Conservation (phyloP, 768 basidiomycete species). For the Rhizopogon roseolus region DNA sequence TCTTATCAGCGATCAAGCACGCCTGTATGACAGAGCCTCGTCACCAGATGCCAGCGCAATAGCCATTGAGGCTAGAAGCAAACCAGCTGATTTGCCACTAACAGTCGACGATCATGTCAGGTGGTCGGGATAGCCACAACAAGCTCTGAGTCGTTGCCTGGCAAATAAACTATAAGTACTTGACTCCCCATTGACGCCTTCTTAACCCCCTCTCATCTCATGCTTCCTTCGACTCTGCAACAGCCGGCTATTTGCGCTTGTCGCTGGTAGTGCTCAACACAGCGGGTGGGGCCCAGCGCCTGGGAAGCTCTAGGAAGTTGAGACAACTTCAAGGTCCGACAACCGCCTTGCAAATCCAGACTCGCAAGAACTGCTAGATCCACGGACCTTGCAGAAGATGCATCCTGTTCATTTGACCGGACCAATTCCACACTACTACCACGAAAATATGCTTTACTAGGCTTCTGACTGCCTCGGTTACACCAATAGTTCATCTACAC, state of each 20-base stretch:
- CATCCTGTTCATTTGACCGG: not conserved
- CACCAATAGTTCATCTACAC: no score
- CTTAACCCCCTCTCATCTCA: not conserved
- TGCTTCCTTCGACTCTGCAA: not conserved
- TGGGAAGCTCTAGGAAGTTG: not conserved
- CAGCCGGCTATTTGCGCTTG: not conserved
- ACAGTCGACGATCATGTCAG: not conserved
- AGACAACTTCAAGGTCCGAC: no score
- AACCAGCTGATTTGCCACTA: not conserved
- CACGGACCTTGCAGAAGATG: not conserved
- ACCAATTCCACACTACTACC: not conserved
- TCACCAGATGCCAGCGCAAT: not conserved
- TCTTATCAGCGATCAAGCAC: not conserved
- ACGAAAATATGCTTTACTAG: not conserved
- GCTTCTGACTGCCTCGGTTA: no score
- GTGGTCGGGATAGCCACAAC: not conserved
- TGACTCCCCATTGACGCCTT: not conserved
- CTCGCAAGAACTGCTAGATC: not conserved
- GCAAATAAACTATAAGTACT: not conserved
- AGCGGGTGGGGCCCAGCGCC: not conserved
- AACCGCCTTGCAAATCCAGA: not conserved
- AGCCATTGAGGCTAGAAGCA: not conserved
- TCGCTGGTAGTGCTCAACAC: not conserved
- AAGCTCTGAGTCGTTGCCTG: not conserved
- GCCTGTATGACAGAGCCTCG: not conserved